Conservation (phyloP, 2,329 filamentous ascomycete genomes). For the Penicillium frequentans region DNA sequence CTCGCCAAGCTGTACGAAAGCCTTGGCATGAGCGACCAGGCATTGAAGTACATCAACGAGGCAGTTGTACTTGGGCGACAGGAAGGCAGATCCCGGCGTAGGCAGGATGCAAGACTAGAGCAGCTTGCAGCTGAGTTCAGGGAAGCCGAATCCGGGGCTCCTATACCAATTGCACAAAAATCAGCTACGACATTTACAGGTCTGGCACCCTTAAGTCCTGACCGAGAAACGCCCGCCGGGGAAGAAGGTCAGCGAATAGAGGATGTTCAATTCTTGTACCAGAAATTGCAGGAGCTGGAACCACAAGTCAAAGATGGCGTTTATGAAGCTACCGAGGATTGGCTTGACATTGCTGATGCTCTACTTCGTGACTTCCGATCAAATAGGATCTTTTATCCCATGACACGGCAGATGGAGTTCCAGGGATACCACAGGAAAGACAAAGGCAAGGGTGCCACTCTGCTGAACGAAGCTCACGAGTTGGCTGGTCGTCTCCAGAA, state of each 20-base stretch:
- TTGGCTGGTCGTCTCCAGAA: conserved; percentile 47
- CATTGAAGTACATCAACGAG: conserved; percentile 74
- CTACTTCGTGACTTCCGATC: conserved; percentile 62
- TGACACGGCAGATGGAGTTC: conserved; percentile 53
- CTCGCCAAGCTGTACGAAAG: conserved; percentile 83
- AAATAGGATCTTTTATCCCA: conserved; percentile 60
- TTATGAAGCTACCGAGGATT: conserved; percentile 52
- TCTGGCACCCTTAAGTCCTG: background rate
- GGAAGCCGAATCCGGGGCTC: conserved; percentile 15
- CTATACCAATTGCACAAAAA: conserved; percentile 22
- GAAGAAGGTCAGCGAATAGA: conserved; percentile 40
- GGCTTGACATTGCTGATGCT: conserved; percentile 59
- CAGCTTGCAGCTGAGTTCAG: conserved; percentile 43
- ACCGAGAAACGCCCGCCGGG: background rate
- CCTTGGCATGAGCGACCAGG: conserved; percentile 70
- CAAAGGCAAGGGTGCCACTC: conserved; percentile 33
- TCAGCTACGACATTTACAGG: background rate
- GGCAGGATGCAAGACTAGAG: conserved; percentile 40
- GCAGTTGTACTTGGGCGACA: conserved; percentile 64
- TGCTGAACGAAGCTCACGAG: conserved; percentile 45
- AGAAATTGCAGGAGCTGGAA: conserved; percentile 49
- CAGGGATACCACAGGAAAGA: conserved; percentile 45
- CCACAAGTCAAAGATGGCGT: conserved; percentile 52
- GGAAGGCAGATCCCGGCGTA: conserved; percentile 32
- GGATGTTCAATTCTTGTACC: conserved; percentile 47